Base-by-base conservation (phyloP, 805 yeast genomes). In the Metschnikowia matae region DNA sequence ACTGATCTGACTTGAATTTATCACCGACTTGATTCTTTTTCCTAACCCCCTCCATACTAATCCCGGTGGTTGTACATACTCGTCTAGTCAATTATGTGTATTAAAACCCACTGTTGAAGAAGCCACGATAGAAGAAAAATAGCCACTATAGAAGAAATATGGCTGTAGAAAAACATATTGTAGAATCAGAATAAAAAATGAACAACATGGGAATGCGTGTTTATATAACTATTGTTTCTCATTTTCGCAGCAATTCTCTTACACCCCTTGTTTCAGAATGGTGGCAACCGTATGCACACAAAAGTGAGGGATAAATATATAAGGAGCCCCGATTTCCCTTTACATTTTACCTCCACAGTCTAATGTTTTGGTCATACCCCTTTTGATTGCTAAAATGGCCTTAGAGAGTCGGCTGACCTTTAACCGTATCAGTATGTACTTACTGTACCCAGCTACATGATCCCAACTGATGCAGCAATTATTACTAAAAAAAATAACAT, bases 341-440 rank as follows among this genome's bases (percentile, higher is more conserved):
- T 26, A 3, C 10, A 3, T 26, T 26, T 26, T 1, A 13, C 23
- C 18, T 14, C 8, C n/a, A 54, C 52, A 54, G 15, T 42, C 49
- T 5, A 48, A 48, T n/a, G 53, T 53, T 40, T 46, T 53, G 17
- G 21, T 42, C 10, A 38, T 51, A 51, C 58, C 55, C 26, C 53
- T 54, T 37, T 15, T 52, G 3, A 54, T 54, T 17, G 54, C 54
- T 4, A 46, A 51, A 6, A 45, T 44, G 15, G 54, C 54, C 15
- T 32, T 44, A 26, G 26, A 13, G 15, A 40, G 35, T 15, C 33
- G 48, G 6, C 39, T 42, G 21, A 14, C 55, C 5, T 52, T 21
- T 31, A 51, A 52, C n/a, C 46, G 53, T 52, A 47, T 36, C n/a
- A 48, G 51, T 52, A 47, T 36, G 55, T 49, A 4, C n/a, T 31